phyloP scores from a whole-genome alignment of 2,329 filamentous ascomycete genomes.

The Aureobasidium namibiae region DNA sequence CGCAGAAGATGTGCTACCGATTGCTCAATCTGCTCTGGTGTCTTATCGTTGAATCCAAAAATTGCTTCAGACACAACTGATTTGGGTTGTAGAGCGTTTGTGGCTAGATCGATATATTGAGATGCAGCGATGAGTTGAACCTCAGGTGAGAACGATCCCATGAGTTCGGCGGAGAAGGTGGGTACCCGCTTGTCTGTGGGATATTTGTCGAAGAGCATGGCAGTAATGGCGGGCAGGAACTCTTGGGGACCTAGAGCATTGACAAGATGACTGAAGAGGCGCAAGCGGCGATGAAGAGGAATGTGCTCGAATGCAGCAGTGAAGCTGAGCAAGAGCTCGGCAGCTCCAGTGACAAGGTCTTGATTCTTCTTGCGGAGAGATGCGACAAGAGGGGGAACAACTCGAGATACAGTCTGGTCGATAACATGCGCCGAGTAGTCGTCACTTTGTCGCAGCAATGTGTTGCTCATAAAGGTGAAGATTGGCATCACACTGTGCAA shows the following conservation, averaged over 20 bases:
- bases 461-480: constrained; percentile 95
- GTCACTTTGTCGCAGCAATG: constrained; percentile 83
- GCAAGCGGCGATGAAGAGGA: constrained; percentile 72
- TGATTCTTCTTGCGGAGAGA: constrained; percentile 73
- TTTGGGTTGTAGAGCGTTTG: constrained; percentile 67
- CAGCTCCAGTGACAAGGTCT: constrained; percentile 70
- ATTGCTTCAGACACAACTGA: constrained; percentile 65
- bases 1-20: constrained; percentile 27
- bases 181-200: constrained; percentile 65
- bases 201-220: constrained; percentile 87
- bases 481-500: constrained; percentile 98
- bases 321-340: constrained; percentile 89
- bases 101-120: constrained; percentile 66
- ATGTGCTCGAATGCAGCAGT: constrained; percentile 95
- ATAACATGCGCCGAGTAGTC: constrained; percentile 97
- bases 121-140: constrained; percentile 66
- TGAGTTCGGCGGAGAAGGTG: constrained; percentile 66
- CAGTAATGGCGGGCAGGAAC: constrained; percentile 78
- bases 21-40: constrained; percentile 27
- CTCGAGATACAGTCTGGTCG: constrained; percentile 83
- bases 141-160: constrained; percentile 62
- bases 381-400: constrained; percentile 82
- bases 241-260: constrained; percentile 78
- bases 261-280: constrained; percentile 76
- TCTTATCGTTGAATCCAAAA: constrained; percentile 52